Evolutionary conservation across 108 stramenopile species (phyloP), one percentile per base, ranked within the genome.

Genomic region (Nannochloropsis salina): DNA sequence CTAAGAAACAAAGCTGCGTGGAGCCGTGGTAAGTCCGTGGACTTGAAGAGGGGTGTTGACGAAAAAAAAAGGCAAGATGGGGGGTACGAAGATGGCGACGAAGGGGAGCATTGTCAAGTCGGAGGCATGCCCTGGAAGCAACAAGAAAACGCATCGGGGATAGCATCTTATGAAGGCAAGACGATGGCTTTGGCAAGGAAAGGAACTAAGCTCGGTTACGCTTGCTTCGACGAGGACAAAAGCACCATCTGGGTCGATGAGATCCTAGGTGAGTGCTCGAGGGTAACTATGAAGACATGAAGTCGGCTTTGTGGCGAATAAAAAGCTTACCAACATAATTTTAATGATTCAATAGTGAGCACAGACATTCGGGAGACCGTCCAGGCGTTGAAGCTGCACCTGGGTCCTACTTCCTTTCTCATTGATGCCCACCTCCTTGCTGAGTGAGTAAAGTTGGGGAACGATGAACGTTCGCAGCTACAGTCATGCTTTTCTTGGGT

Each of bases 221-320:
- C 61, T 15, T 74, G 61, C 61, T 74, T 74, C n/a, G 61, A 74
- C 61, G 61, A 74, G 61, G 61, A 74, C 4, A 4, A n/a, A n/a
- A 74, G 61, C 61, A 74, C 61, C 61, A 74, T 74, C n/a, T 74
- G n/a, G 20, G 61, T 74, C 61, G n/a, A 74, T n/a, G 61, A 74
- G 61, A 15, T 74, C 20, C 61, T 74, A n/a, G 61, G 61, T 74
- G 6, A 74, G 61, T 74, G 20, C 15, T 74, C 61, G 61, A 74
- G n/a, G 8, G 4, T n/a, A 6, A 74, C 31, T 31, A 31, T 15
- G n/a, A 74, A n/a, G 6, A n/a, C 61, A 1, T 74, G 61, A n/a
- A n/a, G 61, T 4, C 15, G 61, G 20, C 20, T 74, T 15, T 15
- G 6, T 4, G 61, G 61, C 20, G 6, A 6, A 8, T 2, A 74